A percentile compares a stretch with the other conserved stretches of the same genome.
Conservation (phyloP, 768 basidiomycete species). For the Boletus edulis region DNA sequence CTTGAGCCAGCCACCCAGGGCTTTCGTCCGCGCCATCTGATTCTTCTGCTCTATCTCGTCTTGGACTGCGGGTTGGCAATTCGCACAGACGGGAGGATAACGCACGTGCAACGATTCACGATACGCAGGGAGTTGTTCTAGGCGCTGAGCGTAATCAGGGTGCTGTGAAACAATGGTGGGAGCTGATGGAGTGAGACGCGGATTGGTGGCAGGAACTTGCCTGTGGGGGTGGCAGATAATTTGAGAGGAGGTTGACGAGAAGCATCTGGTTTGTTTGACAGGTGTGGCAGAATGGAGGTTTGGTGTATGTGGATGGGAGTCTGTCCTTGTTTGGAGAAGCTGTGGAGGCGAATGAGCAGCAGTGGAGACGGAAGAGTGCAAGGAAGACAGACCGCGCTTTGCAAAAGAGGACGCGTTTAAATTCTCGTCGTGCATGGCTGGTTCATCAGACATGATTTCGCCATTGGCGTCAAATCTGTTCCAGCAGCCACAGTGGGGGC, state of each 20-base stretch:
- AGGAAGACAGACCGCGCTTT: conserved; percentile 54
- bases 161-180: conserved; percentile 45
- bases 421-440: conserved; percentile 81
- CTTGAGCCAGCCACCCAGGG: conserved; percentile 68
- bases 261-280: conserved; percentile 95
- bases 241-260: conserved; percentile 80
- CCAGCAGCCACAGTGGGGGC: conserved; percentile 66
- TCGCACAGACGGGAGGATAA: conserved; percentile 83
- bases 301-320: conserved; percentile 56
- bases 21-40: conserved; percentile 75
- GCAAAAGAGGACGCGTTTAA: conserved; percentile 71
- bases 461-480: conserved; percentile 72
- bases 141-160: conserved; percentile 64
- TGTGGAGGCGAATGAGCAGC: conserved; percentile 25
- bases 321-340: conserved; percentile 70
- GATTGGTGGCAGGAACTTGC: conserved; percentile 40
- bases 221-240: conserved; percentile 78
- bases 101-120: conserved; percentile 70
- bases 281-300: conserved; percentile 75
- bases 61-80: conserved; percentile 77
- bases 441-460: conserved; percentile 80
- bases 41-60: conserved; percentile 78
- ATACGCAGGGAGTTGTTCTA: conserved; percentile 68
- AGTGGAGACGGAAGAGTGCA: background rate
- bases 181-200: background rate